phyloP scores from a whole-genome alignment of 345 rosid species.

The Orychophragmus violaceus region DNA sequence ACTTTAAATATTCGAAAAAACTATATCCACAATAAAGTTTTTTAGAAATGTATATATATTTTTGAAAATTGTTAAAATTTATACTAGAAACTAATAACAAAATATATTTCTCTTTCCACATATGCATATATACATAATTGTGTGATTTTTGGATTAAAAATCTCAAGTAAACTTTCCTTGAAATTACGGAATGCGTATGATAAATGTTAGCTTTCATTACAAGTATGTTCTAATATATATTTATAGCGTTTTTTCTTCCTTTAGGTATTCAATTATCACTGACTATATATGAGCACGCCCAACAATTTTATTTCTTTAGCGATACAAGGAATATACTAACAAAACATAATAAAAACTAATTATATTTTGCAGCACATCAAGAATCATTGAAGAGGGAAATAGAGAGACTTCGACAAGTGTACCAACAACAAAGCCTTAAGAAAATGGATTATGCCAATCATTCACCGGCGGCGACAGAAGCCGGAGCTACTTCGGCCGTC shows the following conservation, averaged over 20 bases:
- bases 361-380: conserved; percentile 58
- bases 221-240: too few relatives aligned
- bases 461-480: conserved; percentile 9
- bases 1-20: not conserved
- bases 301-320: not conserved
- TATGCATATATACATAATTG: not conserved
- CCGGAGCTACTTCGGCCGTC: conserved; percentile 15
- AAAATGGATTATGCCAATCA: conserved; percentile 29
- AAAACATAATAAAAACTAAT: too few relatives aligned
- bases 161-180: too few relatives aligned
- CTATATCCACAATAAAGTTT: not conserved
- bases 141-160: not conserved
- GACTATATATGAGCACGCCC: conserved; percentile 12
- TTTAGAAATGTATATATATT: too few relatives aligned
- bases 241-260: not conserved
- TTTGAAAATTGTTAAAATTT: too few relatives aligned
- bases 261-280: conserved; percentile 8
- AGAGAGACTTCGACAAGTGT: conserved; percentile 74
- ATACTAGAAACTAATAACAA: not conserved
- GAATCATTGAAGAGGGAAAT: conserved; percentile 82
- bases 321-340: too few relatives aligned
- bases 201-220: too few relatives aligned
- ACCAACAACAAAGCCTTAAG: conserved; percentile 49
- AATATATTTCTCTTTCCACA: not conserved
- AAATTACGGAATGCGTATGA: too few relatives aligned